Conservation (phyloP, 495 filamentous ascomycete genomes). For the Aspergillus cristatus region DNA sequence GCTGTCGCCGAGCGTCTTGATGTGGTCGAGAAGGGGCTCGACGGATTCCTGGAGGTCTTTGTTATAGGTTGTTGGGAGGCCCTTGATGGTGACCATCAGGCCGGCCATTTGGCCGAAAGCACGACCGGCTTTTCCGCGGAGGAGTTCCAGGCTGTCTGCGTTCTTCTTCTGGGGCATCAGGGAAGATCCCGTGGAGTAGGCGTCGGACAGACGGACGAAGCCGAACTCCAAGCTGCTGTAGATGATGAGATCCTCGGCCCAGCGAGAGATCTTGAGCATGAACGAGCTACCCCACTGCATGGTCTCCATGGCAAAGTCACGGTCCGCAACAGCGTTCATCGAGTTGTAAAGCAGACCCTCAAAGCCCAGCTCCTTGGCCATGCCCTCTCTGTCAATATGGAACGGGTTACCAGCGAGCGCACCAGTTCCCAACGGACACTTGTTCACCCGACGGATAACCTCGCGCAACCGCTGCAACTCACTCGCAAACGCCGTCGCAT, state of each 20-base stretch:
- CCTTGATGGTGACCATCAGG: conserved; percentile 80
- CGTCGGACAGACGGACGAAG: conserved; percentile 75
- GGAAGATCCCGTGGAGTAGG: conserved; percentile 74
- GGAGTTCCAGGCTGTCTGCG: conserved; percentile 71
- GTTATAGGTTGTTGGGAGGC: conserved; percentile 85
- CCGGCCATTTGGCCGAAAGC: conserved; percentile 85
- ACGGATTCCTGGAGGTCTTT: conserved; percentile 90
- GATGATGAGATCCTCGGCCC: conserved; percentile 85
- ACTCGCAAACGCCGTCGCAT: conserved; percentile 63
- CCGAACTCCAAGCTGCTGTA: conserved; percentile 77
- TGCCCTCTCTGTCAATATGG: conserved; percentile 75
- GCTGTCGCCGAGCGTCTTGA: conserved; percentile 80
- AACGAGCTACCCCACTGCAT: conserved; percentile 83
- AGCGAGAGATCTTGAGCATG: conserved; percentile 80
- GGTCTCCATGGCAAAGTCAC: conserved; percentile 83
- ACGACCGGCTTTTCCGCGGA: conserved; percentile 78
- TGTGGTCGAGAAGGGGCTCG: conserved; percentile 78
- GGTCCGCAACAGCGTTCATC: conserved; percentile 73
- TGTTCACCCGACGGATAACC: conserved; percentile 66
- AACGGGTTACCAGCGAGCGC: conserved; percentile 92
- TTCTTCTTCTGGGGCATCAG: conserved; percentile 89
- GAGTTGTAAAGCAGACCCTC: conserved; percentile 74
- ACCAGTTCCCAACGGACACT: conserved; percentile 71
- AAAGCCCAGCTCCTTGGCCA: conserved; percentile 86
- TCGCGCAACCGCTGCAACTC: conserved; percentile 76